phyloP scores from a whole-genome alignment of 345 rosid species.

The Camelina laxa region DNA sequence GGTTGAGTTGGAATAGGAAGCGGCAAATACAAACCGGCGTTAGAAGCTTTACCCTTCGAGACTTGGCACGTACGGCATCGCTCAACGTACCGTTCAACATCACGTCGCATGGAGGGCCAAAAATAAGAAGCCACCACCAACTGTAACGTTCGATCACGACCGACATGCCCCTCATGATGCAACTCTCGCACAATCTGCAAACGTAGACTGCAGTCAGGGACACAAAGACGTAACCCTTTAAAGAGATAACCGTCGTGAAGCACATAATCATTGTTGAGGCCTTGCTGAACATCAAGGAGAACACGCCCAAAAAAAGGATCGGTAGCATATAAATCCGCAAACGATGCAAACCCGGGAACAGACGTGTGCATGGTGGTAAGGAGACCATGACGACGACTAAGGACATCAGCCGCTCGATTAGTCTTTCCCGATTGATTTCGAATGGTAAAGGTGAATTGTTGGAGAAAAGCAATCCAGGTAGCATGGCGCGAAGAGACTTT shows the following conservation, averaged over 20 bases:
- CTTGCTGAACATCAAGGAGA: rapidly evolving
- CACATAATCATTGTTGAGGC: rapidly evolving
- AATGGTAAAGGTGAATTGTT: too few species aligned
- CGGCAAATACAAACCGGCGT: not conserved
- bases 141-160: not conserved
- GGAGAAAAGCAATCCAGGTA: rapidly evolving
- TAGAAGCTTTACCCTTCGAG: not conserved
- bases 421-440: too few species aligned
- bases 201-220: rapidly evolving
- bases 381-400: too few species aligned
- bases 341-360: not conserved
- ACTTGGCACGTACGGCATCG: not conserved
- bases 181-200: rapidly evolving
- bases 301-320: not conserved
- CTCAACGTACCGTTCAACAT: not conserved
- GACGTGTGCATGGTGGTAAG: too few species aligned
- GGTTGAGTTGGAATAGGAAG: too few species aligned
- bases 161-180: not conserved
- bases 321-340: rapidly evolving
- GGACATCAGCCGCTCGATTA: too few species aligned
- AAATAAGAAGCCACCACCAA: not conserved
- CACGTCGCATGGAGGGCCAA: rapidly evolving
- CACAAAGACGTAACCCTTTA: not conserved
- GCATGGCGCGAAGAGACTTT: too few species aligned
- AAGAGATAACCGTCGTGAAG: not conserved